Base-by-base conservation (phyloP, 495 filamentous ascomycete species). In the Terfezia claveryi region DNA sequence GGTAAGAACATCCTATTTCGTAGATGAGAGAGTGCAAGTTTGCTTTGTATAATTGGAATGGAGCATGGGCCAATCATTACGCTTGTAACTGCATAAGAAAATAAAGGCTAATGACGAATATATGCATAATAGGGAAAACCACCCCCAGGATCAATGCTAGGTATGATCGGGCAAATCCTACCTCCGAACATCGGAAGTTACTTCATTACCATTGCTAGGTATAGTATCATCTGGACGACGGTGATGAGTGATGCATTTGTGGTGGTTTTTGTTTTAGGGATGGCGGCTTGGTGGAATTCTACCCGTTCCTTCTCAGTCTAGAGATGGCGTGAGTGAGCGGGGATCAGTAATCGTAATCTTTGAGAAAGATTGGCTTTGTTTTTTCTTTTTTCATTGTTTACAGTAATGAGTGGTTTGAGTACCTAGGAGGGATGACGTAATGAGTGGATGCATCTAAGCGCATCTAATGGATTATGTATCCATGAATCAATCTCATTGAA, bases 161-260 rank as follows among this genome's bases (percentile, higher is more conserved):
- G 52, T 36, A 65, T 57, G 8, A 60, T 65, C 37, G 63, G 59
- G 9, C 23, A 54, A 27, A 65, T 65, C 53, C 49, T 66, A 9
- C 63, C 63, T 10, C 57, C 51, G n/a, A 59, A 63, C 8, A 57
- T 65, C 23, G 56, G 60, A 27, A 59, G 50, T 6, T 58, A 54
- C n/a, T 50, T 66, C 27, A 58, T 54, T 11, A 66, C 63, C 23
- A 50, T 62, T n/a, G 60, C 63, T 10, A 54, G 72, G 56, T 74
- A 74, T 50, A 66, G 67, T 36, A 63, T 70, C 23, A 74, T 75
- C 55, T 71, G 62, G 57, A 66, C 64, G 37, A 72, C 72, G 7
- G 68, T 75, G 8, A 62, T 72, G 37, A 64, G 59, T 16, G 72
- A 75, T 57, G 72, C 70, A 4, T 68, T 74, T 57, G 70, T 74